Base-by-base conservation (phyloP, 2,329 filamentous ascomycete genomes). In the Aspergillus quadrilineatus region DNA sequence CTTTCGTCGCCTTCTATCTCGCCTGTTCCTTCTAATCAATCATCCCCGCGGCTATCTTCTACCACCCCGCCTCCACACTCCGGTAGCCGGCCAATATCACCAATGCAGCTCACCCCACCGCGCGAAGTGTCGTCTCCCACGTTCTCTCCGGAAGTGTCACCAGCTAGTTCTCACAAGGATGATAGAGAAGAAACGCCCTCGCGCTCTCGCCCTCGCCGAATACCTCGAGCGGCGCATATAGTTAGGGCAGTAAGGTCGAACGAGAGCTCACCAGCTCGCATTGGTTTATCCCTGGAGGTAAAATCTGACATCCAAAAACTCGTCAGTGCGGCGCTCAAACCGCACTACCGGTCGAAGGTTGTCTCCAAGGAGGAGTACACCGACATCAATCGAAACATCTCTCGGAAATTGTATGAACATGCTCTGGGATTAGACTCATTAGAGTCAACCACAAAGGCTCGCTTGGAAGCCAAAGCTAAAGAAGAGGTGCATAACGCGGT, bases 281-380 rank as follows among this genome's bases (percentile, higher is more conserved):
- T 79, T 6, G 77, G 77, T 6, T 83, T 96, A 66, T 89, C 92
- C 0, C 85, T 91, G 26, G 87, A 90, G 61, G 89, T 90, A 61
- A 99, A 99, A 73, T 87, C 90, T 63, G 91, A 87, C 68, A 89
- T 99, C 62, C 93, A 92, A 70, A 87, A 87, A 64, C 91, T 97
- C 75, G 94, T 97, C 64, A 89, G 90, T 62, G 80, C 82, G 42
- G 90, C 89, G 5, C 79, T 99, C 43, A 89, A 90, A 64, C 91
- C 92, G 32, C 84, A 91, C 63, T 97, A 93, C 80, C 84, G 87
- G 60, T 88, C 88, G 42, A 87, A 89, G 65, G 84, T 88, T 60
- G 82, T 97, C 60, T 91, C 87, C 15, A 90, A 92, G 64, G 90
- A 96, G 58, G 89, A 97, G 73, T 99, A 96, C 72, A 93, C 90